phyloP scores from a whole-genome alignment of 495 filamentous ascomycete species.

The Neurospora cerealis region DNA sequence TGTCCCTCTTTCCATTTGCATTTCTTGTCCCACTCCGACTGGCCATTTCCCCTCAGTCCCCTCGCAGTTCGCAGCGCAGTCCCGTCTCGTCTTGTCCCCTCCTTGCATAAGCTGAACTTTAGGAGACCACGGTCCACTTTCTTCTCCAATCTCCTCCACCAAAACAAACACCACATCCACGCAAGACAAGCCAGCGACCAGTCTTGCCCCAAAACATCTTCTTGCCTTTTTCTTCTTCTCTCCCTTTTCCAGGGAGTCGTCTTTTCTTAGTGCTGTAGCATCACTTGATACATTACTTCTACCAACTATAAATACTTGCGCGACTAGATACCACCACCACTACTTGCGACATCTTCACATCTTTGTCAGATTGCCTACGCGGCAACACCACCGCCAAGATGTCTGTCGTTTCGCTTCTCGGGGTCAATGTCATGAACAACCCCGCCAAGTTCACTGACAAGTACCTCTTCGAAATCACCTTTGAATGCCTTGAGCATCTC shows the following conservation, averaged over 20 bases:
- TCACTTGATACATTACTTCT: neutral
- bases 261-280: neutral
- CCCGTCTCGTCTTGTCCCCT: neutral
- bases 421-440: slow-evolving; percentile 93
- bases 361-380: neutral
- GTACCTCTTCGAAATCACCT: slow-evolving; percentile 97
- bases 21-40: neutral
- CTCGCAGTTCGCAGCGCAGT: neutral
- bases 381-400: slow-evolving; percentile 43
- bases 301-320: neutral
- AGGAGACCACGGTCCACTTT: neutral
- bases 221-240: neutral
- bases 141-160: neutral
- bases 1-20: neutral
- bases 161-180: neutral
- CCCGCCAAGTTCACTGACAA: slow-evolving; percentile 79
- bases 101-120: neutral
- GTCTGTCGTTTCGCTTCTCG: slow-evolving; percentile 93
- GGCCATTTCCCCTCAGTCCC: neutral
- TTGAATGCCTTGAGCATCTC: slow-evolving; percentile 85
- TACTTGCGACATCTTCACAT: neutral
- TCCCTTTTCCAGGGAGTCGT: neutral
- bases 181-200: neutral
- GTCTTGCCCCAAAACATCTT: neutral
- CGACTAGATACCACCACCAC: neutral